These are phyloP conservation scores for Nothomitra cinnamomea DNA, from an alignment of 2,329 filamentous ascomycete species.

Conservation along the genomic window DNA sequence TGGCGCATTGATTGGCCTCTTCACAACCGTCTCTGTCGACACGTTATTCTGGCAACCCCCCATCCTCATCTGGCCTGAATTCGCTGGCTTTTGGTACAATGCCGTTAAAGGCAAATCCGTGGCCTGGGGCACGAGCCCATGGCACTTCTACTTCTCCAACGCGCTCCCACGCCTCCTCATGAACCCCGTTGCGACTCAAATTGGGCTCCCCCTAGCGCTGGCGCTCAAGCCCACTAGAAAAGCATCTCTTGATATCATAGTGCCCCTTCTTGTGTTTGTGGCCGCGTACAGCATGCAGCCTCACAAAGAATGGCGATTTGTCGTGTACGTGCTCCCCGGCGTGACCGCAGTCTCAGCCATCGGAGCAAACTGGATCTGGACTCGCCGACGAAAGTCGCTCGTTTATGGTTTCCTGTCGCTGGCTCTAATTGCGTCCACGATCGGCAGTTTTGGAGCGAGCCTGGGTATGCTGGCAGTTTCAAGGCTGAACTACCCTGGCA, in stretches of 20 bases:
- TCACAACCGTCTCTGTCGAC: conserved; percentile 59
- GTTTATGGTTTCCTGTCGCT: conserved; percentile 38
- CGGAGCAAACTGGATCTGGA: conserved; percentile 53
- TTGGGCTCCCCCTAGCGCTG: conserved; percentile 33
- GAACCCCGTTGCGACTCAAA: conserved; percentile 49
- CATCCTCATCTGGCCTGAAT: conserved; percentile 71
- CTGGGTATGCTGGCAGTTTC: conserved; percentile 58
- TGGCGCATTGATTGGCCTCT: conserved; percentile 49
- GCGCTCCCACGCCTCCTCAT: conserved; percentile 68
- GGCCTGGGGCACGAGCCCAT: conserved; percentile 75
- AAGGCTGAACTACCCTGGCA: conserved; percentile 85
- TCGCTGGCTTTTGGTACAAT: conserved; percentile 81
- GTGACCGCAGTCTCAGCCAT: conserved; percentile 63
- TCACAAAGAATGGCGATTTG: conserved; percentile 92
- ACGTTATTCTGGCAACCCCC: conserved; percentile 78
- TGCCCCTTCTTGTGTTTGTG: conserved; percentile 57
- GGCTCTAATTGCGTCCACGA: conserved; percentile 39
- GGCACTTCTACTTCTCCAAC: conserved; percentile 71
- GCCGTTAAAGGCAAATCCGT: conserved; percentile 67
- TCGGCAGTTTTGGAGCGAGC: conserved; percentile 42
- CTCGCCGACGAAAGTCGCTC: conserved; percentile 43
- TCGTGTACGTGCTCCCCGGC: conserved; percentile 71
- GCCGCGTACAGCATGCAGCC: conserved; percentile 72
- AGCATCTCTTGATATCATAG: conserved; percentile 33
- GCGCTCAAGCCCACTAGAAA: conserved; percentile 18